Evolutionary conservation across 305 asterid genomes (phyloP).

Genomic region (Solanum hybrid): DNA sequence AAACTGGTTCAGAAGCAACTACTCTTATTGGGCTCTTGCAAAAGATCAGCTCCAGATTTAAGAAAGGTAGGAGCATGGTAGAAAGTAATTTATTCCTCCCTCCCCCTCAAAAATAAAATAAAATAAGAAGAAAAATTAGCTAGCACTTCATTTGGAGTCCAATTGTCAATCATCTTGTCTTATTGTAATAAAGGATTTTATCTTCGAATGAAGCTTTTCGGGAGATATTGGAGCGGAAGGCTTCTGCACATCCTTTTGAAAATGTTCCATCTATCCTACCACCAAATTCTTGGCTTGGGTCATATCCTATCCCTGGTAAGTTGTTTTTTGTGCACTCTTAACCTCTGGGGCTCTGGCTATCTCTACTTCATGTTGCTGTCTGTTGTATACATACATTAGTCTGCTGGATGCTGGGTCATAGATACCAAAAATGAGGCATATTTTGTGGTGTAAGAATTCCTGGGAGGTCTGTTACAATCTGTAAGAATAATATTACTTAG

Average conservation of each 20-base stretch:
- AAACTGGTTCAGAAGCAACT: constrained; percentile 55
- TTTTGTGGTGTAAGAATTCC: neutral
- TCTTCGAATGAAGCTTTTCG: constrained; percentile 57
- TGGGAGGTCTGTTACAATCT: neutral
- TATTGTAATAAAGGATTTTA: neutral
- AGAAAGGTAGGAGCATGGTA: constrained; percentile 43
- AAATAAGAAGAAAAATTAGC: neutral
- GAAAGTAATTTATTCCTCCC: neutral
- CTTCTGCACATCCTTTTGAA: constrained; percentile 88
- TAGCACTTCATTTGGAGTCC: constrained; percentile 2
- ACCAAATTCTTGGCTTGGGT: constrained; percentile 82
- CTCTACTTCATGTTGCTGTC: neutral
- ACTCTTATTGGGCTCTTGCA: constrained; percentile 77
- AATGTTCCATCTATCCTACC: constrained; percentile 67
- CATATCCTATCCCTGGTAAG: constrained; percentile 75
- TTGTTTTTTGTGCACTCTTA: neutral
- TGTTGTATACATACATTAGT: neutral
- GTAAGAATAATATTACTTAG: neutral
- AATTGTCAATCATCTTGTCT: constrained; percentile 1
- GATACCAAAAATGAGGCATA: neutral
- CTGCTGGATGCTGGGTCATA: neutral
- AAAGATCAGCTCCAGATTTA: constrained; percentile 76
- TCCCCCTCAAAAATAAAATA: neutral
- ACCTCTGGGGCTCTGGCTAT: neutral
- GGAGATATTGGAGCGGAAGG: constrained; percentile 76